Conservation (phyloP, 108 stramenopile genomes). For the Nitzschia inconspicua region DNA sequence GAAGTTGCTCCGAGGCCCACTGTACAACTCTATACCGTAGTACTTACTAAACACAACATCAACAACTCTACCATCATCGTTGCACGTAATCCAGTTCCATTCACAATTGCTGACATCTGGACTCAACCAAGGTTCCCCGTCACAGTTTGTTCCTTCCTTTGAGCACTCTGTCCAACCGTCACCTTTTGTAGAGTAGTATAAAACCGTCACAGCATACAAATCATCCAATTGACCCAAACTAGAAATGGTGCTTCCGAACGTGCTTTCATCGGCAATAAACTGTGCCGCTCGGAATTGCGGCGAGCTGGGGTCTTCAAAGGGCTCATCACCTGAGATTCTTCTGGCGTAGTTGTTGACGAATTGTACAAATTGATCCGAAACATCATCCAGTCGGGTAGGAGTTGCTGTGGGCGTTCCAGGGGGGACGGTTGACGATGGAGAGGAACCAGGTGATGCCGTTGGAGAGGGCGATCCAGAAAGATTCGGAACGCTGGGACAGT, state of each 20-base stretch:
- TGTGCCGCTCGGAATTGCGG: conserved; percentile 23
- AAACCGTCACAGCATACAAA: conserved; percentile 35
- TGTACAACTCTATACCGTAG: background rate
- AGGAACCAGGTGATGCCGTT: background rate
- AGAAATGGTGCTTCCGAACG: background rate
- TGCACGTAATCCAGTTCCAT: conserved; percentile 14
- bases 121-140: conserved; percentile 18
- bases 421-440: too few species aligned
- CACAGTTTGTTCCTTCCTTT: conserved; percentile 14
- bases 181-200: conserved; percentile 52
- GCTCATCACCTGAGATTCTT: background rate
- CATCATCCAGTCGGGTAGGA: conserved; percentile 2
- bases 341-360: background rate
- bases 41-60: conserved; percentile 27
- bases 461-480: background rate
- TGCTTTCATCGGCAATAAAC: conserved; percentile 13
- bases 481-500: background rate
- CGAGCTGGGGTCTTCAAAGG: conserved; percentile 12
- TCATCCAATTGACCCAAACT: conserved; percentile 15
- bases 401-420: conserved; percentile 8
- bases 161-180: conserved; percentile 32
- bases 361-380: background rate
- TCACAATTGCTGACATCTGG: conserved; percentile 16
- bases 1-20: background rate
- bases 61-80: conserved; percentile 18